Evolutionary conservation across 495 filamentous ascomycete genomes (phyloP).

Genomic region (Xylaria acuta): DNA sequence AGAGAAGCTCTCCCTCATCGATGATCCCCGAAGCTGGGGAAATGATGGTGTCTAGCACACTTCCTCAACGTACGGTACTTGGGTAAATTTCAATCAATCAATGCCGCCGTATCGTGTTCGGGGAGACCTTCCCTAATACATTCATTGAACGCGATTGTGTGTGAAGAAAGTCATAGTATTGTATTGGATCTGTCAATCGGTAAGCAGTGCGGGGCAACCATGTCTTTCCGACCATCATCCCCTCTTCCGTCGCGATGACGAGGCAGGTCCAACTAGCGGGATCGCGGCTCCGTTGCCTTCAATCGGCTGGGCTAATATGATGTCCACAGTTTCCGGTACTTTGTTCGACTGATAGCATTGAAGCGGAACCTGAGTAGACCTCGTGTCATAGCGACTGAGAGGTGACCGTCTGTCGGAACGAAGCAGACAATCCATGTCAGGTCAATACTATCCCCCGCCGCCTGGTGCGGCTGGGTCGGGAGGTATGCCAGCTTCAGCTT

Average conservation of each 20-base stretch:
- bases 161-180: background rate
- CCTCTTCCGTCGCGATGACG: background rate
- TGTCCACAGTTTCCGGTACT: background rate
- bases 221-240: background rate
- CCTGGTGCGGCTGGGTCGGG: constrained; percentile 32
- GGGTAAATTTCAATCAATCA: background rate
- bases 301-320: background rate
- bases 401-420: background rate
- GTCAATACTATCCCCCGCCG: constrained; percentile 41
- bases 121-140: background rate
- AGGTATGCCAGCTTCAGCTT: constrained; percentile 31
- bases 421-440: constrained; percentile 27
- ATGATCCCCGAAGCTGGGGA: background rate
- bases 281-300: background rate
- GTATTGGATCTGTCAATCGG: background rate
- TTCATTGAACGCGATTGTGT: background rate
- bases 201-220: constrained; percentile 9
- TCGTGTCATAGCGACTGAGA: background rate
- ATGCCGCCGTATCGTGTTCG: background rate
- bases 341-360: too few relatives aligned
- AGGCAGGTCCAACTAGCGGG: background rate
- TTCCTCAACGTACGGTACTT: background rate
- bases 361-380: background rate
- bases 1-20: background rate
- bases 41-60: background rate